Evolutionary conservation across 495 filamentous ascomycete genomes (phyloP), one percentile per base, ranked within the genome.

Genomic region (Ramalina peruviana): DNA sequence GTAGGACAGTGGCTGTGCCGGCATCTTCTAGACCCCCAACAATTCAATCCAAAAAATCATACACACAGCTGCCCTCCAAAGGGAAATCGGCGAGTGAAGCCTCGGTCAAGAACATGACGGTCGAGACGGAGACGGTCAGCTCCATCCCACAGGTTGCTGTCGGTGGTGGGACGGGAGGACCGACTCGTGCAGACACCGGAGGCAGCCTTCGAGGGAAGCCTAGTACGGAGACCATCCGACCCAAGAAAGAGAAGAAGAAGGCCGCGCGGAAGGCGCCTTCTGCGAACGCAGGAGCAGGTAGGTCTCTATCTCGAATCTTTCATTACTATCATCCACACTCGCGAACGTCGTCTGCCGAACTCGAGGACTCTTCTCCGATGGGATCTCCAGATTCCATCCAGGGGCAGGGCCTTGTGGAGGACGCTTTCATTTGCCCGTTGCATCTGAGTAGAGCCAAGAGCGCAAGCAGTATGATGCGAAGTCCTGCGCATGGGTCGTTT

Each of bases 121-220:
- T 98, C 12, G 92, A 98, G 67, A 97, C 92, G 4, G 92, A 98
- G 68, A 93, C 88, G 4, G 93, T 98, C 43, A 84, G 76, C 33
- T 90, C 92, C 15, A 85, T 95, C 33, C 88, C 86, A 6, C 90
- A 93, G 58, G 80, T 93, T n/a, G 82, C 86, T 12, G 64, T 93
- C 27, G 80, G 81, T 21, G 75, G 83, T 23, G 82, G 73, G 13
- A 68, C 76, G 5, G 79, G 78, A 21, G 66, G 48, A 11, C 64
- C 69, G 12, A 62, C 68, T 17, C 70, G 78, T 36, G 64, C 63
- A 11, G 79, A 83, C 15, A 68, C 73, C 16, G 73, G 72, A 54
- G 84, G 82, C 25, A 94, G 85, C 57, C 66, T 98, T 40, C 81
- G 89, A 54, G 76, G 83, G 57, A 93, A 94, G 61, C 80, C 82